phyloP scores from a whole-genome alignment of 2,329 filamentous ascomycete genomes.

The Aspergillus sp. region DNA sequence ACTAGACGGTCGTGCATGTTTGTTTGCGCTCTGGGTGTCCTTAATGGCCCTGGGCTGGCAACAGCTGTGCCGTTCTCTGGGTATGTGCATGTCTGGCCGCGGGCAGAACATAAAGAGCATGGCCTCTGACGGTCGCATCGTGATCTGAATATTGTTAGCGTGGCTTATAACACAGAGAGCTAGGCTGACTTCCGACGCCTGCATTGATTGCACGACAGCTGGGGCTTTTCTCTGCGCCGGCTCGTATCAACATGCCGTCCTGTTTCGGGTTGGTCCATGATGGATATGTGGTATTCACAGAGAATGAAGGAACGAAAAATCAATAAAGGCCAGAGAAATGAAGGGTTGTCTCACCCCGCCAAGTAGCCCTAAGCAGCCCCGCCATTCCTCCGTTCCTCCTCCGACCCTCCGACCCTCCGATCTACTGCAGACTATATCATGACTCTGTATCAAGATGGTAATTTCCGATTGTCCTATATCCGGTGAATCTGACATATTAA shows the following conservation, averaged over 20 bases:
- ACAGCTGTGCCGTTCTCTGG: slow-evolving; percentile 36
- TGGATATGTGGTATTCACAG: too few species aligned
- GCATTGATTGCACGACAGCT: slow-evolving; percentile 38
- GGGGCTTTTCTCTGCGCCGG: slow-evolving; percentile 34
- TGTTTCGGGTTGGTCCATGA: not conserved
- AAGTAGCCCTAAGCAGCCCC: too few species aligned
- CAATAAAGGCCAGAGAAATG: too few species aligned
- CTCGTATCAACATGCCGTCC: slow-evolving; percentile 1
- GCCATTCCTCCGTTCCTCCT: too few species aligned
- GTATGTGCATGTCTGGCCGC: slow-evolving; percentile 52
- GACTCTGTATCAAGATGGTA: too few species aligned
- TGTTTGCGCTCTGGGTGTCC: slow-evolving; percentile 35
- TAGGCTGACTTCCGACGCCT: slow-evolving; percentile 32
- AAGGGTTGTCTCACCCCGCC: too few species aligned
- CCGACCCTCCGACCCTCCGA: too few species aligned
- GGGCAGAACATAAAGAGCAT: slow-evolving; percentile 57
- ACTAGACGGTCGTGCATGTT: slow-evolving; percentile 55
- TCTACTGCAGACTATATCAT: too few species aligned
- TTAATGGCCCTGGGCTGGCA: slow-evolving; percentile 21
- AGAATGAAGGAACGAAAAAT: too few species aligned
- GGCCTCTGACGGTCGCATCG: slow-evolving; percentile 59
- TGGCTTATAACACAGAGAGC: not conserved
- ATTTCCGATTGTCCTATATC: too few species aligned
- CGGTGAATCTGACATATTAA: too few species aligned
- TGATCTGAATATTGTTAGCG: slow-evolving; percentile 22